These are phyloP conservation scores for Claviceps quebecensis DNA, from an alignment of 2,329 filamentous ascomycete species.

Conservation along the genomic window DNA sequence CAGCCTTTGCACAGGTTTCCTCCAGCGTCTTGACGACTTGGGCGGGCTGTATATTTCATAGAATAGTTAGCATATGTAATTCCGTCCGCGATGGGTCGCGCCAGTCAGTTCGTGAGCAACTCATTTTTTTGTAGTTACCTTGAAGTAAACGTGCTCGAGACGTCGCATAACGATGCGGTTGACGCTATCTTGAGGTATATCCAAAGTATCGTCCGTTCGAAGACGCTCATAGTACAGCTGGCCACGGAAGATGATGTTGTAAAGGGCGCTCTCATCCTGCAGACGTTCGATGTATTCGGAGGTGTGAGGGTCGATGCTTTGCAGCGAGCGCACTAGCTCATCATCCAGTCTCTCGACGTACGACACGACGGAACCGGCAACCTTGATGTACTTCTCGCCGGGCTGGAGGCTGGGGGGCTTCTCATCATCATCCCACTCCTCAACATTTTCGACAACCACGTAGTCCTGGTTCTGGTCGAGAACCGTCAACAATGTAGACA, in stretches of 20 bases:
- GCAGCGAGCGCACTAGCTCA: constrained; percentile 91
- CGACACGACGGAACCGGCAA: constrained; percentile 87
- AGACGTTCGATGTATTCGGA: constrained; percentile 96
- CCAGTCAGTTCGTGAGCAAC: not conserved
- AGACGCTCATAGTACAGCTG: constrained; percentile 80
- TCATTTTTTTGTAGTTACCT: constrained; percentile 37
- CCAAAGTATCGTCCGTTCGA: constrained; percentile 53
- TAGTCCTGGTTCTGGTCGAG: constrained; percentile 70
- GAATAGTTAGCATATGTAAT: constrained; percentile 4
- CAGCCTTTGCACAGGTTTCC: constrained; percentile 80
- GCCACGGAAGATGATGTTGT: constrained; percentile 81
- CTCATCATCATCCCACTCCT: constrained; percentile 99
- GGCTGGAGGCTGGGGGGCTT: constrained; percentile 64
- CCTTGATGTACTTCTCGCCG: constrained; percentile 71
- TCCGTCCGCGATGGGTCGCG: not conserved
- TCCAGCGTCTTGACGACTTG: constrained; percentile 89
- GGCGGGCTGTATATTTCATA: constrained; percentile 43
- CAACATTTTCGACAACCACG: constrained; percentile 77
- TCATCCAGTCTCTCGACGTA: constrained; percentile 92
- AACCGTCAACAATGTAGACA: constrained; percentile 60
- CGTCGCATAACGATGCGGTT: constrained; percentile 91
- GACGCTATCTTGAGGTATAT: constrained; percentile 69
- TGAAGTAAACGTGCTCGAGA: constrained; percentile 97
- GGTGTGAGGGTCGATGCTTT: constrained; percentile 95
- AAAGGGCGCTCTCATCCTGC: constrained; percentile 77